A percentile compares a stretch with the other conserved stretches of the same genome.
Evolutionary conservation across 441 rosid genomes (phyloP).

Genomic region (Pelargonium myrrhifolium): DNA sequence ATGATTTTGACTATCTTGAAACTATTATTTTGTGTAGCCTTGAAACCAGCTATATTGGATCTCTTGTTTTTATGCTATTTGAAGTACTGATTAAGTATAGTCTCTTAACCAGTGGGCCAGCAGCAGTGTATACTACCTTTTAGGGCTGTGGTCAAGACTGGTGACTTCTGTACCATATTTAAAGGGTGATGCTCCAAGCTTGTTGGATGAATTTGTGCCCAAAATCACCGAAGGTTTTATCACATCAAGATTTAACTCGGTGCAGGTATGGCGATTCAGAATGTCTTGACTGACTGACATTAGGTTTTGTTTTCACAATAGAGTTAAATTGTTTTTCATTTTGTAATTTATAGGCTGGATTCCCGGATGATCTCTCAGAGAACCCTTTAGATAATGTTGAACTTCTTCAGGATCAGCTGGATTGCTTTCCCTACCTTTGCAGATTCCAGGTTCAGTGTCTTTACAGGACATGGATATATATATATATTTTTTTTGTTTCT

Average conservation of each 20-base stretch:
- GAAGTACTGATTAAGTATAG: constrained; percentile 16
- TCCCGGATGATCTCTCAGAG: constrained; percentile 78
- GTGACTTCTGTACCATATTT: constrained; percentile 87
- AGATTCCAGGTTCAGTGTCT: constrained; percentile 80
- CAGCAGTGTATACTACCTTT: constrained; percentile 93
- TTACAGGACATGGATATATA: too few species aligned
- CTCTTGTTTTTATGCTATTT: constrained; percentile 14
- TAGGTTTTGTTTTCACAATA: background rate
- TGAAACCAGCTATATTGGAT: constrained; percentile 1
- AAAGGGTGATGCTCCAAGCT: constrained; percentile 97
- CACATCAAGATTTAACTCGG: constrained; percentile 87
- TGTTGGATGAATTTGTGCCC: constrained; percentile 96
- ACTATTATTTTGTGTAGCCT: background rate
- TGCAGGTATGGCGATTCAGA: constrained; percentile 52
- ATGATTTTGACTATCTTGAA: background rate
- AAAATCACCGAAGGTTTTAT: constrained; percentile 95
- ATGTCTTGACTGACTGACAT: background rate
- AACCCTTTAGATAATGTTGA: constrained; percentile 97
- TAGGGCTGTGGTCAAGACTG: constrained; percentile 97
- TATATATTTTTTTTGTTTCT: constrained; percentile 12
- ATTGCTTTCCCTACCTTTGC: constrained; percentile 94
- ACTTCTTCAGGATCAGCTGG: constrained; percentile 97
- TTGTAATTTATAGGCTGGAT: constrained; percentile 50
- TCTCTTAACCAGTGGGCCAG: constrained; percentile 83
- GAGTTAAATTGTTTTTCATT: constrained; percentile 2